Percentiles rank a stretch among this genome's conserved stretches.
Evolutionary conservation across 75 land plant genomes (phyloP).

Genomic region (Sequoia sempervirens): DNA sequence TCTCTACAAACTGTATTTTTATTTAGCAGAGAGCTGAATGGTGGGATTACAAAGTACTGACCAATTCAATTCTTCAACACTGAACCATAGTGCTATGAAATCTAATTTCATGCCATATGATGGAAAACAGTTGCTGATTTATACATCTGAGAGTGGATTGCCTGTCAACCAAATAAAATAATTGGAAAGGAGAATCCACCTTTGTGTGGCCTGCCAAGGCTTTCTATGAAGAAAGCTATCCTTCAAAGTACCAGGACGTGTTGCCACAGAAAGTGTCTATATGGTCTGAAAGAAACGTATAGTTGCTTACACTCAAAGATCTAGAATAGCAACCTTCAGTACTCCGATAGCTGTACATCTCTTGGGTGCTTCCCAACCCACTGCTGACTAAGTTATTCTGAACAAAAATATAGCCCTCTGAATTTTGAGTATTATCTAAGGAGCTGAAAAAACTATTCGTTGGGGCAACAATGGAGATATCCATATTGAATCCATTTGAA

Average conservation of each 20-base stretch:
- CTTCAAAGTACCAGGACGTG: background rate
- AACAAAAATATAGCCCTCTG: slow-evolving; percentile 15
- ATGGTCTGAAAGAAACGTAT: slow-evolving; percentile 12
- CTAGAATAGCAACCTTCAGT: slow-evolving; percentile 30
- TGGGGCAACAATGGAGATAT: slow-evolving; percentile 6
- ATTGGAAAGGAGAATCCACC: background rate
- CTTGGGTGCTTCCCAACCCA: slow-evolving; percentile 24
- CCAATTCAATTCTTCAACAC: background rate
- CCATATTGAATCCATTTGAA: slow-evolving; percentile 6
- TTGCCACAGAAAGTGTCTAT: background rate
- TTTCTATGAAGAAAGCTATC: background rate
- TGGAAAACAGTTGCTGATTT: background rate
- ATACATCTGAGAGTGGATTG: background rate
- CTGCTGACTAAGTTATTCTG: slow-evolving; percentile 8
- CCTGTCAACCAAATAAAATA: background rate
- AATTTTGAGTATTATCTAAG: slow-evolving; percentile 11
- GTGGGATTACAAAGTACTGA: background rate
- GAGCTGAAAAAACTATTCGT: slow-evolving; percentile 9
- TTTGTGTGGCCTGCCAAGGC: background rate
- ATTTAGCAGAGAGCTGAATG: background rate
- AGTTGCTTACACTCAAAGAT: slow-evolving; percentile 20
- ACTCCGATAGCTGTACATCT: slow-evolving; percentile 18
- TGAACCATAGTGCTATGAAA: background rate
- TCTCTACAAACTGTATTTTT: background rate
- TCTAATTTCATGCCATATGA: background rate